A percentile compares a stretch with the other conserved stretches of the same genome.
Conservation (phyloP, 2,329 filamentous ascomycete genomes). For the Clonostachys sp. region DNA sequence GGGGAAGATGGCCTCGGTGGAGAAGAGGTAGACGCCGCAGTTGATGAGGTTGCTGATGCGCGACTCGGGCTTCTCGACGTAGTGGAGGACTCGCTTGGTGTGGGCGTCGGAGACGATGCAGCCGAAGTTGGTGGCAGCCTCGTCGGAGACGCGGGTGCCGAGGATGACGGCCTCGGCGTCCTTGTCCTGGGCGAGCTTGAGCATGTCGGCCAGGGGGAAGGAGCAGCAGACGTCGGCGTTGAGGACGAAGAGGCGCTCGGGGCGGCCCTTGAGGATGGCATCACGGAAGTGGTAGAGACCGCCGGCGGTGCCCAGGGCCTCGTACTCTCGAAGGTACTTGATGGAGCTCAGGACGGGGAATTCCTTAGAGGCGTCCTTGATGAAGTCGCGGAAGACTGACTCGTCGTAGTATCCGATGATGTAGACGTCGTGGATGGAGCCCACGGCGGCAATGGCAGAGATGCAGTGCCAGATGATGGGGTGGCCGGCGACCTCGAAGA, state of each 20-base stretch:
- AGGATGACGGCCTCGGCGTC: slow-evolving; percentile 96
- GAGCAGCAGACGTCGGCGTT: slow-evolving; percentile 99
- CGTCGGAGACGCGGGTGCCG: slow-evolving; percentile 84
- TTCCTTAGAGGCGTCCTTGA: slow-evolving; percentile 80
- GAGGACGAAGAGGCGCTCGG: slow-evolving; percentile 93
- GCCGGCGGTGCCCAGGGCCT: slow-evolving; percentile 90
- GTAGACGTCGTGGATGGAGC: slow-evolving; percentile 91
- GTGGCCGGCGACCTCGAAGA: slow-evolving; percentile 97
- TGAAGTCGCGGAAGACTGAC: slow-evolving; percentile 93
- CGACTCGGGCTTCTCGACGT: slow-evolving; percentile 97
- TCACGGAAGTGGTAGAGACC: slow-evolving; percentile 99
- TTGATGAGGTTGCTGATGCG: slow-evolving; percentile 99
- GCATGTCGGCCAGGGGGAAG: slow-evolving; percentile 94
- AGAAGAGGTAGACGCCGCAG: slow-evolving; percentile 97
- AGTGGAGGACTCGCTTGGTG: slow-evolving; percentile 93
- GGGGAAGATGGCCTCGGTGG: slow-evolving; percentile 93
- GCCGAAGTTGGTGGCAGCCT: slow-evolving; percentile 92
- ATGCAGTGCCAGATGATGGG: slow-evolving; percentile 98
- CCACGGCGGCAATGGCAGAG: slow-evolving; percentile 83
- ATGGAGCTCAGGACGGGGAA: slow-evolving; percentile 80
- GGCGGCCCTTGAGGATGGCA: slow-evolving; percentile 92
- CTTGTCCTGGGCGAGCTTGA: slow-evolving; percentile 88
- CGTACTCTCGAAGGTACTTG: slow-evolving; percentile 96
- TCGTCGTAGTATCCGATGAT: slow-evolving; percentile 99
- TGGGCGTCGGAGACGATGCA: slow-evolving; percentile 95